Base-by-base conservation (phyloP, 2,329 filamentous ascomycete species). In the Exophiala dermatitidis region DNA sequence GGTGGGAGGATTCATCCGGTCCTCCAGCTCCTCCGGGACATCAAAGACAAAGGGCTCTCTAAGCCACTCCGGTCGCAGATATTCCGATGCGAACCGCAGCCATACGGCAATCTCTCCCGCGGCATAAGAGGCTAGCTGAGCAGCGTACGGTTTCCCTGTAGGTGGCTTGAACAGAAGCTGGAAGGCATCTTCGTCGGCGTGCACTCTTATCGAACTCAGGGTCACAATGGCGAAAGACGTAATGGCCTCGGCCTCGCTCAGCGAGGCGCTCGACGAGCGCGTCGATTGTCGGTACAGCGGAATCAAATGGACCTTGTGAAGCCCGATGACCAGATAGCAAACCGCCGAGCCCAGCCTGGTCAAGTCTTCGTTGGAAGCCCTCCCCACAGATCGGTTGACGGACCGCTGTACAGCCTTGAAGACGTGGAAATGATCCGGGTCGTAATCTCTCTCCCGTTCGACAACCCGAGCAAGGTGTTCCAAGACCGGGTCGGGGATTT, bases 261-360 rank as follows among this genome's bases (percentile, higher is more conserved):
- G 65, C 8, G 78, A 80, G 29, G 77, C 76, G 59, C 74, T 78
- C 10, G 80, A 79, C 29, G 74, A 70, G 58, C 78, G 74, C 60
- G 74, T 76, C 32, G 72, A 73, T 19, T 75, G 71, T 60, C 82
- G 85, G 40, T 81, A 77, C 32, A 84, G 65, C n/a, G 83, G 82
- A 43, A 88, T 76, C 46, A 88, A 63, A 68, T 87, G 84, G 33
- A 87, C 70, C 65, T 84, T 85, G 70, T 86, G 82, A 32, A 84
- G 75, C 19, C 84, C 84, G 64, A 88, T 76, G 4, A 80, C 83
- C 57, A 88, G 74, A 64, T 86, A 86, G 67, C 80, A 86, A 28
- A 85, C 78, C 6, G 78, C 81, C 6, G 82, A 81, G 37, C 77
- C 77, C 30, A 83, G 68, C 63, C 86, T 86, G 46, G 80, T 75